A percentile compares a stretch with the other conserved stretches of the same genome.
phyloP scores from a whole-genome alignment of 106 monocot species.

The Acorus gramineus region DNA sequence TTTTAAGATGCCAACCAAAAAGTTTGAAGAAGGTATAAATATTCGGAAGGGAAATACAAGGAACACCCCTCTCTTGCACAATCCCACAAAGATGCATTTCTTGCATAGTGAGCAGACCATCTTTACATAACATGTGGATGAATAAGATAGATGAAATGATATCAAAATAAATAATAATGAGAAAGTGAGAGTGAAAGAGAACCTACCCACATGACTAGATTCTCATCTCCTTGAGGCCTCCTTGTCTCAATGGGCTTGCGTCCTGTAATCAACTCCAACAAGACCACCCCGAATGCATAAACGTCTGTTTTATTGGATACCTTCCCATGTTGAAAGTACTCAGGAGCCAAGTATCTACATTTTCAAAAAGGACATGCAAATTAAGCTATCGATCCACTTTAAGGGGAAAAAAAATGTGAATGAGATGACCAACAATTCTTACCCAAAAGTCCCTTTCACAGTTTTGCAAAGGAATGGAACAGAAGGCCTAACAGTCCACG shows the following conservation, averaged over 20 bases:
- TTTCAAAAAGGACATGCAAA: no score
- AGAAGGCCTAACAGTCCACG: conserved; percentile 75
- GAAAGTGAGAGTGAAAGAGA: not conserved
- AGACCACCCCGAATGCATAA: conserved; percentile 78
- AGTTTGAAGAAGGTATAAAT: no score
- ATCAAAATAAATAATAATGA: not conserved
- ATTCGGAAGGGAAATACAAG: no score
- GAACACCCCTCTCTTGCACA: no score
- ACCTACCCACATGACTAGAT: conserved; percentile 72
- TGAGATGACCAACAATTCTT: not conserved
- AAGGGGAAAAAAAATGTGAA: no score
- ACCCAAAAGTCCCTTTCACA: conserved; percentile 96
- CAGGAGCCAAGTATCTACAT: conserved; percentile 80
- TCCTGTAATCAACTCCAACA: conserved; percentile 73
- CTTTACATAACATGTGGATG: no score
- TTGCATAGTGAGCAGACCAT: no score
- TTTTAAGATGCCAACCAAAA: no score
- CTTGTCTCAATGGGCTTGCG: conserved; percentile 60
- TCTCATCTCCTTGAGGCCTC: conserved; percentile 63
- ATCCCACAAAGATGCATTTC: no score
- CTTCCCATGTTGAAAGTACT: conserved; percentile 91
- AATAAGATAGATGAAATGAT: not conserved
- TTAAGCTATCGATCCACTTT: no score
- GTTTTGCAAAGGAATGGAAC: conserved; percentile 85
- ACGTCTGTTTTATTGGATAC: conserved; percentile 90